Evolutionary conservation across 306 rosid genomes (phyloP).

Genomic region (Benincasa hispida): DNA sequence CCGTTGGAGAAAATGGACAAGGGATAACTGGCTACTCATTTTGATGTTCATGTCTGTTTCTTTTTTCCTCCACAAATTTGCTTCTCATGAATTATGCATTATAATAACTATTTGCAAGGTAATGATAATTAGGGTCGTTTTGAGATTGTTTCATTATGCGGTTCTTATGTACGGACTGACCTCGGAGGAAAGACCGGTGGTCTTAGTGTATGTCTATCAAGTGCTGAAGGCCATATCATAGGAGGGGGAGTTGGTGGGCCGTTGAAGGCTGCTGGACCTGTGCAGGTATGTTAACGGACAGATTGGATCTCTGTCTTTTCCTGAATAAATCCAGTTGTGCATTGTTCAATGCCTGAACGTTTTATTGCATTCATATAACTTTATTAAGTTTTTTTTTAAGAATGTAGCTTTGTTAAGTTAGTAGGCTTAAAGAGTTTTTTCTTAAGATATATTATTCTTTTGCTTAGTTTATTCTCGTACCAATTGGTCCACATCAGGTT

Average conservation of each 20-base stretch:
- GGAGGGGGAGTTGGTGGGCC: constrained; percentile 99
- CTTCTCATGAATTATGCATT: not conserved
- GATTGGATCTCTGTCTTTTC: not conserved
- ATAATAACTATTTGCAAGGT: constrained; percentile 7
- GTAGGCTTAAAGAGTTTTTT: not conserved
- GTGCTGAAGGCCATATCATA: constrained; percentile 74
- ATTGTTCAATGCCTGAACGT: not conserved
- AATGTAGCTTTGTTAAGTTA: not conserved
- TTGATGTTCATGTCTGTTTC: not conserved
- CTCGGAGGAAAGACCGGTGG: constrained; percentile 64
- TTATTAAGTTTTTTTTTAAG: not conserved
- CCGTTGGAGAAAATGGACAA: not conserved
- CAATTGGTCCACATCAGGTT: constrained; percentile 36
- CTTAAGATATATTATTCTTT: not conserved
- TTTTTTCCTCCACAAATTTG: not conserved
- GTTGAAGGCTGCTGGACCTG: constrained; percentile 83
- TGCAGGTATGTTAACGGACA: constrained; percentile 49
- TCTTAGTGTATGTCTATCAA: constrained; percentile 76
- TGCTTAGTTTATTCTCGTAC: not conserved
- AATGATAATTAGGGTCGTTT: constrained; percentile 59
- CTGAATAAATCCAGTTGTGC: not conserved
- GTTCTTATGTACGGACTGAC: constrained; percentile 79
- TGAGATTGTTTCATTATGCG: constrained; percentile 79
- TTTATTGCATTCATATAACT: not conserved
- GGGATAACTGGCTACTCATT: not conserved